Percentiles rank a stretch among this genome's conserved stretches.
Evolutionary conservation across 495 filamentous ascomycete species (phyloP).

Genomic region (Xylaria flabelliformis): DNA sequence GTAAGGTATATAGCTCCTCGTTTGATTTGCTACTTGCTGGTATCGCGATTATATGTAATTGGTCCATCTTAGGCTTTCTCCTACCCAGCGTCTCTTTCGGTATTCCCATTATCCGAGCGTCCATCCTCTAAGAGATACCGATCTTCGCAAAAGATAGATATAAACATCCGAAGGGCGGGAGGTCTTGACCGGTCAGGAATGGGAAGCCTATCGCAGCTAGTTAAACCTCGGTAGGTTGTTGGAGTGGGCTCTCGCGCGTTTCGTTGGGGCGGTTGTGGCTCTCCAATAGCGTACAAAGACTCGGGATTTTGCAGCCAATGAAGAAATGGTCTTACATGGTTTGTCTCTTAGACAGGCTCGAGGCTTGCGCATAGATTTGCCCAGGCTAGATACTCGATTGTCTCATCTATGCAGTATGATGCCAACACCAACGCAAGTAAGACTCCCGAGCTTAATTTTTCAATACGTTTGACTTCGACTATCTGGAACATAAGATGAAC

Average conservation of each 20-base stretch:
- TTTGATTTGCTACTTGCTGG: neutral
- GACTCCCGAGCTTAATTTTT: neutral
- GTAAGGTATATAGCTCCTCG: neutral
- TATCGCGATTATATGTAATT: neutral
- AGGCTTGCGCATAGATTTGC: neutral
- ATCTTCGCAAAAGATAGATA: neutral
- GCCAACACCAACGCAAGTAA: neutral
- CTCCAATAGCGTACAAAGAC: neutral
- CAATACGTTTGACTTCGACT: neutral
- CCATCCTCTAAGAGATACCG: neutral
- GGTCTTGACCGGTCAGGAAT: neutral
- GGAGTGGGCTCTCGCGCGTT: neutral
- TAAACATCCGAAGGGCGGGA: neutral
- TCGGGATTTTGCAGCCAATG: conserved; percentile 21
- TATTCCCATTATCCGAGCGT: neutral
- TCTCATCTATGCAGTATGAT: conserved; percentile 17
- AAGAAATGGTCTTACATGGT: conserved; percentile 1
- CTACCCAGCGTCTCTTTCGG: neutral
- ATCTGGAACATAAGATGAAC: conserved; percentile 17
- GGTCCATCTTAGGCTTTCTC: neutral
- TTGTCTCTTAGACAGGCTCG: neutral
- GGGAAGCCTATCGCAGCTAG: neutral
- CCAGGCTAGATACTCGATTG: conserved; percentile 13
- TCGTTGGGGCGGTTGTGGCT: conserved; percentile 1
- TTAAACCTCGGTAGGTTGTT: neutral